A percentile compares a stretch with the other conserved stretches of the same genome.
Evolutionary conservation across 1,284 basidiomycete species (phyloP).

Genomic region (Cryptococcus hybrid): DNA sequence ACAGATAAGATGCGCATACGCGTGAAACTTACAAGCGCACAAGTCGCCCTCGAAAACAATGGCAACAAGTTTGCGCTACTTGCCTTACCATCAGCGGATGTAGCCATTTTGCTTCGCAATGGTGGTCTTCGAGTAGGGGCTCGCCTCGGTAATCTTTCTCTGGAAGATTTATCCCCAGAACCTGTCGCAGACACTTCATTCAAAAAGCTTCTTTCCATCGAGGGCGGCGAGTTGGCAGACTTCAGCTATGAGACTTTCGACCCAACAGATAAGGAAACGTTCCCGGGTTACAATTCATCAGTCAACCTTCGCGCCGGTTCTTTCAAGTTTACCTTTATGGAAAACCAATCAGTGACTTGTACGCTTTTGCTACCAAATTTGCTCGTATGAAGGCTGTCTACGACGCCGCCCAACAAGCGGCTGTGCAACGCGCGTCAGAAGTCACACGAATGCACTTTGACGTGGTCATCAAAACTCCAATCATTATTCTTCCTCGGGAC

Average conservation of each 20-base stretch:
- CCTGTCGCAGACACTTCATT: constrained; percentile 63
- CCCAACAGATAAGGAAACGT: constrained; percentile 57
- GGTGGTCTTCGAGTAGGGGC: constrained; percentile 78
- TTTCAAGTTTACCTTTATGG: constrained; percentile 83
- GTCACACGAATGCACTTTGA: constrained; percentile 87
- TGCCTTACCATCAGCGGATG: constrained; percentile 86
- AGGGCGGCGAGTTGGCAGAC: constrained; percentile 92
- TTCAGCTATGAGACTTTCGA: constrained; percentile 95
- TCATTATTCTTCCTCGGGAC: constrained; percentile 82
- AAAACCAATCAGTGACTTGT: constrained; percentile 83
- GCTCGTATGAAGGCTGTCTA: constrained; percentile 91
- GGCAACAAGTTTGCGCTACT: constrained; percentile 74
- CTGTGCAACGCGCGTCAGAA: constrained; percentile 85
- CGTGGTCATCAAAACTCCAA: constrained; percentile 86
- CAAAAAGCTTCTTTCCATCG: constrained; percentile 87
- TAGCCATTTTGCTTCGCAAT: constrained; percentile 71
- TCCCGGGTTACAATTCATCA: constrained; percentile 82
- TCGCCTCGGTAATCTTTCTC: constrained; percentile 77
- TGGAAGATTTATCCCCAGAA: constrained; percentile 74
- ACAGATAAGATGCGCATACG: constrained; percentile 74
- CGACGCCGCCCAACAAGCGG: constrained; percentile 87
- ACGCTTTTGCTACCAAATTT: constrained; percentile 81
- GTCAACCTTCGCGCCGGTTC: constrained; percentile 87
- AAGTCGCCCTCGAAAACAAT: constrained; percentile 84
- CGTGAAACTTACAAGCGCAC: constrained; percentile 83